Base-by-base conservation (phyloP, 192 early-diverging fungal genomes). In the Umbelopsis ramanniana region DNA sequence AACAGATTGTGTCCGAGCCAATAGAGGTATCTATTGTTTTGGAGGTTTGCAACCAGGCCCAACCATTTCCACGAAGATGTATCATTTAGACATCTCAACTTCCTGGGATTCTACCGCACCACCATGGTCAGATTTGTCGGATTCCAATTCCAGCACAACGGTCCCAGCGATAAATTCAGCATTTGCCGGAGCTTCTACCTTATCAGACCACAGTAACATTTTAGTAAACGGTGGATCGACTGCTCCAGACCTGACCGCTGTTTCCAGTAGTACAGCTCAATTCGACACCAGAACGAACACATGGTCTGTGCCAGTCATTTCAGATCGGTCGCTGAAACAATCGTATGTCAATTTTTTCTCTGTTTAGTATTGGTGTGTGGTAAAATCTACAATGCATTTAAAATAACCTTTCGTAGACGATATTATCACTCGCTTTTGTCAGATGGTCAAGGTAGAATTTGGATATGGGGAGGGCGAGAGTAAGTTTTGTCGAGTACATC, bases 381-480 rank as follows among this genome's bases (percentile, higher is more conserved):
- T 43, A 19, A 7, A 8, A 14, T 52, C 22, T 69, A 33, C 17
- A 2, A 43, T 68, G 43, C 52, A 57, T 35, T 52, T 33, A 23
- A 60, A 63, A 68, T 5, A 23, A 33, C 23, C 24, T 45, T 15
- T n/a, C 14, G n/a, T 48, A 40, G 22, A 40, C 53, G 40, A 21
- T 69, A 54, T 69, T 70, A 77, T 46, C 76, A 77, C 57, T 52
- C 76, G 24, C 45, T 68, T 55, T 52, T 67, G 14, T 55, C 71
- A 46, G 76, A 77, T 69, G 60, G 50, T 15, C 71, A 73, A 35
- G 76, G 76, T n/a, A 71, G 67, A 37, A 57, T 70, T 14, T 77
- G 76, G 76, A 29, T 77, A 22, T 77, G 76, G 76, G 76, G 76
- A n/a, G 76, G 76, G 14, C 48, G 43, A 46, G 67, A 70, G 76